These are phyloP conservation scores for Hypoxylon cercidicola DNA, from an alignment of 495 filamentous ascomycete species.

Conservation along the genomic window DNA sequence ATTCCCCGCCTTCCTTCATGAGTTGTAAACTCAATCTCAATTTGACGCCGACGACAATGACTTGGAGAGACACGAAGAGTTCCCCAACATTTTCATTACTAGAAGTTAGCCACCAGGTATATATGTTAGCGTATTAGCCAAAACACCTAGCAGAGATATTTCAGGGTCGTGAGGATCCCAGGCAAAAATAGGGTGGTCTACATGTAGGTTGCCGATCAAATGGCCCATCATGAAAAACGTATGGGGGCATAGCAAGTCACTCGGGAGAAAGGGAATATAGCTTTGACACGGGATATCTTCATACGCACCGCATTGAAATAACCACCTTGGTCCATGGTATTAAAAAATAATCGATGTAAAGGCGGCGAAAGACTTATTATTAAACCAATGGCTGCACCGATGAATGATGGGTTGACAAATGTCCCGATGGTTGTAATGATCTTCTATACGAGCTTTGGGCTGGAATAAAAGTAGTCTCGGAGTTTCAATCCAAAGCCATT, in stretches of 20 bases:
- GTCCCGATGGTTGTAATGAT: slow-evolving; percentile 14
- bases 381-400: slow-evolving; percentile 71
- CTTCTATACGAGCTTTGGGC: slow-evolving; percentile 17
- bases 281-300: not conserved
- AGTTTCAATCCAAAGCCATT: slow-evolving; percentile 6
- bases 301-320: slow-evolving; percentile 38
- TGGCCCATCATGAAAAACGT: too few relatives aligned
- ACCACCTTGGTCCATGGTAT: slow-evolving; percentile 68
- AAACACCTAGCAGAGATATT: not conserved
- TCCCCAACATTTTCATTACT: slow-evolving; percentile 73
- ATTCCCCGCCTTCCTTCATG: slow-evolving; percentile 58
- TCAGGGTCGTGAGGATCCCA: too few relatives aligned
- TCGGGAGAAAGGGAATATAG: not conserved
- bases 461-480: slow-evolving; percentile 16
- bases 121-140: slow-evolving; percentile 49
- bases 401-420: slow-evolving; percentile 72
- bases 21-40: slow-evolving; percentile 63
- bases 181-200: too few relatives aligned
- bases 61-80: slow-evolving; percentile 76
- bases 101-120: slow-evolving; percentile 76
- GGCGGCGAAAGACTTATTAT: slow-evolving; percentile 70
- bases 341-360: slow-evolving; percentile 75
- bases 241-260: not conserved
- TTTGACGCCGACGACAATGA: slow-evolving; percentile 78
- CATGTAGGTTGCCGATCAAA: too few relatives aligned